phyloP scores from a whole-genome alignment of 1,284 basidiomycete genomes.

The Hymenochaete sp. region DNA sequence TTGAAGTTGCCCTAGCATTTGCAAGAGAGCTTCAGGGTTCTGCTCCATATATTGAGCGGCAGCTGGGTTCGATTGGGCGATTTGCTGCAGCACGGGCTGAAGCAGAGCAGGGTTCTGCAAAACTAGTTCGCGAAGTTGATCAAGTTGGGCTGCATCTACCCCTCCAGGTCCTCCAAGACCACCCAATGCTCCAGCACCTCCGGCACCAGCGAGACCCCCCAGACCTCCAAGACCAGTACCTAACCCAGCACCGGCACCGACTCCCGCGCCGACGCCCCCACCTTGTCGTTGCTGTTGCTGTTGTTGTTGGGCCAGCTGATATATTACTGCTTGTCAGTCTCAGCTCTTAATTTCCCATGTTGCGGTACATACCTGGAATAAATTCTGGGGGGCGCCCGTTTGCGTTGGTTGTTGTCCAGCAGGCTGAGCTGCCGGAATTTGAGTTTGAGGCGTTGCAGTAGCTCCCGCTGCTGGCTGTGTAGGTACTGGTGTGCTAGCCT shows the following conservation, averaged over 20 bases:
- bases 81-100: constrained; percentile 78
- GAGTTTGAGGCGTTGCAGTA: constrained; percentile 31
- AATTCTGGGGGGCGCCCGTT: constrained; percentile 49
- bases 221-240: constrained; percentile 31
- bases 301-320: constrained; percentile 64
- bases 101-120: constrained; percentile 69
- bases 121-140: constrained; percentile 63
- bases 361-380: constrained; percentile 54
- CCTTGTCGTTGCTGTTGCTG: constrained; percentile 41
- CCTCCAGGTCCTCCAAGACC: background rate
- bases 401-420: constrained; percentile 27
- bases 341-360: background rate
- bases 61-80: constrained; percentile 65
- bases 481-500: constrained; percentile 27
- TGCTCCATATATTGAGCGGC: constrained; percentile 58
- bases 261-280: constrained; percentile 20
- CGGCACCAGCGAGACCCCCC: constrained; percentile 22
- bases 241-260: constrained; percentile 26
- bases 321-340: constrained; percentile 12
- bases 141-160: constrained; percentile 54
- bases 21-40: constrained; percentile 65
- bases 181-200: background rate
- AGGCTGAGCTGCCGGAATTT: constrained; percentile 28
- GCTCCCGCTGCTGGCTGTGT: constrained; percentile 29
- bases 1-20: constrained; percentile 44